Conservation (phyloP, 306 rosid species). For the Calophaca sinica region DNA sequence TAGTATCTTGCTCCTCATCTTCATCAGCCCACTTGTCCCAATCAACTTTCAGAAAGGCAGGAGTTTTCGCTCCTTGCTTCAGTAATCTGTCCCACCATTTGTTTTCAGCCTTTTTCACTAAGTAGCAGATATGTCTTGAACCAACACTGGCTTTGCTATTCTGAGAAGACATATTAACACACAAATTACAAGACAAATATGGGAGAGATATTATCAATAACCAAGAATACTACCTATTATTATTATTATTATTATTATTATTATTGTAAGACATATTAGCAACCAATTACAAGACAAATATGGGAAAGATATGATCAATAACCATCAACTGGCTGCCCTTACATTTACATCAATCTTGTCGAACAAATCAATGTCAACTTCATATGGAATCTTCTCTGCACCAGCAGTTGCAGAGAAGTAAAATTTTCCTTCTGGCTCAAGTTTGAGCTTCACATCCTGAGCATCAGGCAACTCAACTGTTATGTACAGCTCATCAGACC, state of each 20-base stretch:
- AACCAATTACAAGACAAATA: not conserved
- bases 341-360: conserved; percentile 64
- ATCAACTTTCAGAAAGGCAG: conserved; percentile 73
- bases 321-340: conserved; percentile 22
- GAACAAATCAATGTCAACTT: conserved; percentile 65
- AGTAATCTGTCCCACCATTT: conserved; percentile 77
- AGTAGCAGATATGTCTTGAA: conserved; percentile 64
- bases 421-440: conserved; percentile 79
- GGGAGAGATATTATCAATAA: conserved; percentile 19
- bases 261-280: not conserved
- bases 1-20: conserved; percentile 64
- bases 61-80: conserved; percentile 70
- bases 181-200: not conserved
- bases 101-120: conserved; percentile 62
- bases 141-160: conserved; percentile 66
- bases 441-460: conserved; percentile 66
- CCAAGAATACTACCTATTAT: not conserved
- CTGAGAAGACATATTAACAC: conserved; percentile 46
- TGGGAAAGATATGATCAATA: conserved; percentile 21
- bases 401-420: conserved; percentile 66
- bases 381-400: conserved; percentile 61
- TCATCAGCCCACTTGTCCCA: conserved; percentile 92
- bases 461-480: conserved; percentile 77
- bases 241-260: no score
- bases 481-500: conserved; percentile 60